A percentile compares a stretch with the other conserved stretches of the same genome.
Evolutionary conservation across 768 basidiomycete species (phyloP).

Genomic region (Coprinopsis cinerea): DNA sequence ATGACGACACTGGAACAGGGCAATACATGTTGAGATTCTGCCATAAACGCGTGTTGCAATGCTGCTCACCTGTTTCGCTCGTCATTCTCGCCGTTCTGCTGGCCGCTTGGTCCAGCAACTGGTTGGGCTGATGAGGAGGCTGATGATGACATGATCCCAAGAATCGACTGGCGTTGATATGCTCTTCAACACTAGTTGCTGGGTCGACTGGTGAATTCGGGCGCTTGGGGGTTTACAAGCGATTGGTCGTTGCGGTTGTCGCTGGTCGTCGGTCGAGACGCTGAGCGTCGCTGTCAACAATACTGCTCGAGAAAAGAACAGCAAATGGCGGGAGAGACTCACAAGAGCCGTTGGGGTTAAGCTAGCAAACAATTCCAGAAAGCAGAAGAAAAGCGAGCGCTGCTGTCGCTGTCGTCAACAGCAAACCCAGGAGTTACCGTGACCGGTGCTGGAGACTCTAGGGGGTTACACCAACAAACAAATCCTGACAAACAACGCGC

Average conservation of each 20-base stretch:
- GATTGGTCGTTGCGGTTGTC: no score
- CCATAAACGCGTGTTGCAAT: constrained; percentile 5
- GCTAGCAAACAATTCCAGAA: constrained; percentile 13
- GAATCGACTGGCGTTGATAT: constrained; percentile 11
- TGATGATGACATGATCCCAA: constrained; percentile 41
- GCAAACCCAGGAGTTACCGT: constrained; percentile 15
- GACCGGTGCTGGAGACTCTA: constrained; percentile 5
- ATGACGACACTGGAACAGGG: constrained; percentile 71
- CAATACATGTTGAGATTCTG: neutral
- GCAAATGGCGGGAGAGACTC: constrained; percentile 26
- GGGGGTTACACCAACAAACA: constrained; percentile 8
- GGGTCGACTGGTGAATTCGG: constrained; percentile 13
- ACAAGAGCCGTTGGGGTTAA: constrained; percentile 37
- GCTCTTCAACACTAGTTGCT: constrained; percentile 15
- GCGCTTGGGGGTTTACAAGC: no score
- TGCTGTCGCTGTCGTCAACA: constrained; percentile 33
- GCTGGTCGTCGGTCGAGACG: no score
- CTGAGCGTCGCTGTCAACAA: constrained; percentile 12
- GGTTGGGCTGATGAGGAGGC: constrained; percentile 44
- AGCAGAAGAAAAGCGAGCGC: constrained; percentile 23
- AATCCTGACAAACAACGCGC: constrained; percentile 16
- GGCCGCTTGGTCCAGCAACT: constrained; percentile 46
- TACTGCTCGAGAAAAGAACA: constrained; percentile 24
- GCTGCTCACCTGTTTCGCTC: constrained; percentile 62
- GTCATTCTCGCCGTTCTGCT: constrained; percentile 55